A percentile compares a stretch with the other conserved stretches of the same genome.
These are phyloP conservation scores for Xylariaceae sp. DNA, from an alignment of 2,329 filamentous ascomycete species.

Conservation along the genomic window DNA sequence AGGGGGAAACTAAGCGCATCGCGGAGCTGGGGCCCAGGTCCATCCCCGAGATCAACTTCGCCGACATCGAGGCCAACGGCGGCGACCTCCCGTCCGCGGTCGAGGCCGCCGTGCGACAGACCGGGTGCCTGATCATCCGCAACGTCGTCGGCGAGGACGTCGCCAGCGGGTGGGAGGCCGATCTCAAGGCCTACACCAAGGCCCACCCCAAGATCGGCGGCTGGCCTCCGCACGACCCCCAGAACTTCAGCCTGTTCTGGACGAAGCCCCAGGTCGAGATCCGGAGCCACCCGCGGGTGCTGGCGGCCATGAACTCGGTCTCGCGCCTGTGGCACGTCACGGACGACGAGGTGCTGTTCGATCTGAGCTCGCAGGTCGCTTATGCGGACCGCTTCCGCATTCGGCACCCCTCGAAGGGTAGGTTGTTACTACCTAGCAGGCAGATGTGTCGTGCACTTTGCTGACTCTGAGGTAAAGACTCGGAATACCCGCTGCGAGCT, in stretches of 20 bases:
- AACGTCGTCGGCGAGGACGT: constrained; percentile 15
- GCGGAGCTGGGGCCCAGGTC: no score
- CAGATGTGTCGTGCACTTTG: constrained; percentile 57
- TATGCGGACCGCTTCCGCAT: constrained; percentile 70
- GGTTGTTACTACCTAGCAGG: constrained; percentile 18
- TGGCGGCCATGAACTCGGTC: constrained; percentile 53
- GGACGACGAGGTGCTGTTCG: constrained; percentile 39
- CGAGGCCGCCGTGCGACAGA: background rate
- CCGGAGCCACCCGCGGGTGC: constrained; percentile 56
- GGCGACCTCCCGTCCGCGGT: background rate
- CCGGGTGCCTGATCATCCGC: constrained; percentile 16
- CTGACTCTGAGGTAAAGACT: constrained; percentile 2
- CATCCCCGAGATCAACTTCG: constrained; percentile 12
- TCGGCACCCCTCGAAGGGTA: constrained; percentile 48
- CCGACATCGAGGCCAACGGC: constrained; percentile 6
- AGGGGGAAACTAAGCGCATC: no score
- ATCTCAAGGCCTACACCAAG: constrained; percentile 29
- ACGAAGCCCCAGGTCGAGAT: constrained; percentile 60
- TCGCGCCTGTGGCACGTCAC: constrained; percentile 58
- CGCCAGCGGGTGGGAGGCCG: constrained; percentile 21
- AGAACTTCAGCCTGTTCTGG: constrained; percentile 74
- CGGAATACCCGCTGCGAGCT: constrained; percentile 56
- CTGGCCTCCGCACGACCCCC: constrained; percentile 58
- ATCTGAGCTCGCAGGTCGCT: constrained; percentile 46
- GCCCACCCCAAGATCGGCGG: constrained; percentile 25